Conservation (phyloP, 1,139 yeast species). For the Yamadazyma dushanensis region DNA sequence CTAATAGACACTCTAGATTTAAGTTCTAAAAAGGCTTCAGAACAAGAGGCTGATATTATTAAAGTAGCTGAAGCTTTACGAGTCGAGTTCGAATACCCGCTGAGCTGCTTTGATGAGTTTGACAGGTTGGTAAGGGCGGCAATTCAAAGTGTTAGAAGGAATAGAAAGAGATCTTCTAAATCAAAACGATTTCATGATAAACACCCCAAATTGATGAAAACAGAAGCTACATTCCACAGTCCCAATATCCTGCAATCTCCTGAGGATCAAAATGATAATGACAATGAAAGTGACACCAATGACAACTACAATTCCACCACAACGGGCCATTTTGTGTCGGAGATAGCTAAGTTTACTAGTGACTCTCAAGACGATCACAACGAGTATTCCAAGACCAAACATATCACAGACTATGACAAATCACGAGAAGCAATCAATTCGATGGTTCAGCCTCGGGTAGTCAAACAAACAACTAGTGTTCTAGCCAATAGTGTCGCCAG, state of each 20-base stretch:
- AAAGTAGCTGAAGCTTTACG: constrained; percentile 76
- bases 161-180: constrained; percentile 43
- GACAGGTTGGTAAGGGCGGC: constrained; percentile 92
- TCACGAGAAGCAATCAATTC: constrained; percentile 40
- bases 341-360: constrained; percentile 34
- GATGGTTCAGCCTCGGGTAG: constrained; percentile 37
- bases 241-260: constrained; percentile 1
- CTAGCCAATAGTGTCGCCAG: constrained; percentile 1
- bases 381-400: constrained; percentile 33
- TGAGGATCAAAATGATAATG: constrained; percentile 8
- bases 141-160: constrained; percentile 61
- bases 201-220: background rate
- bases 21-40: constrained; percentile 82
- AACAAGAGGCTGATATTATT: constrained; percentile 80
- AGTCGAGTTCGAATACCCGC: constrained; percentile 71
- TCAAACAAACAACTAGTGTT: constrained; percentile 2
- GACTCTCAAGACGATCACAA: constrained; percentile 39
- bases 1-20: constrained; percentile 79
- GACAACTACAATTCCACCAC: constrained; percentile 1
- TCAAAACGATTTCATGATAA: constrained; percentile 17
- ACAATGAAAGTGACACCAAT: constrained; percentile 12
- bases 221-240: background rate
- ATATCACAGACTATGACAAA: constrained; percentile 32
- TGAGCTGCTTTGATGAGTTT: constrained; percentile 63
- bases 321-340: constrained; percentile 29